Evolutionary conservation across 768 basidiomycete genomes (phyloP), one percentile per base, ranked within the genome.

Genomic region (Kwoniella botswanensis): DNA sequence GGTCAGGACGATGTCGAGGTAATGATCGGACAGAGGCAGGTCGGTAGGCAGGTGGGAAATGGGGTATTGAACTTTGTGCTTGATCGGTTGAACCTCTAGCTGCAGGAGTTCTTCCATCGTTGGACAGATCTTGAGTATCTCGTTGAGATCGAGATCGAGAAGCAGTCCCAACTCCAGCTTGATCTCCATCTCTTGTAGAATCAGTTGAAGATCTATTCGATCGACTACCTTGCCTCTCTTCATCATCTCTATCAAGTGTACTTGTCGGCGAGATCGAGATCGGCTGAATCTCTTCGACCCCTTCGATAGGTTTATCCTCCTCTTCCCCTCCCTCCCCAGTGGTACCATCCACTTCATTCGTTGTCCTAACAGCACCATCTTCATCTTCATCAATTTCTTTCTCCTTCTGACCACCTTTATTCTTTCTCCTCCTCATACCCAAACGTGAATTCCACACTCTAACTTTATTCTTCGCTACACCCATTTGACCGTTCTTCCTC

Each of bases 11-110:
- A 22, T 61, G 42, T 12, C 50, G 68, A 2, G 44, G 55, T 22
- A 71, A 26, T 6, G 70, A 70, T 26, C 75, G 65, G 44, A 81
- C 76, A 13, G 80, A 79, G 2, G 80, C 80, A 2, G 80, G 80
- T 46, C 80, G 73, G 63, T 81, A 81, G 0, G 80, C 80, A 12
- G 80, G 80, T 13, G 76, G 78, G 70, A 81, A 81, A 65, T 74
- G 77, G 29, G 75, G 58, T 22, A 60, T 26, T 11, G 24, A 15
- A 65, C 1, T 62, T 29, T 12, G 54, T 2, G 65, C 1, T 42
- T 43, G 26, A 35, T 35, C 15, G 44, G 58, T 26, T 10, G 63
- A 52, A 50, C 13, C 24, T 13, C 0, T 0, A 21, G n/a, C 18
- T 17, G 29, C 42, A 17, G 26, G n/a, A 26, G 9, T 26, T 11